Conservation (phyloP, 148 eudicot genomes). For the Vaccinium vitisidaea region DNA sequence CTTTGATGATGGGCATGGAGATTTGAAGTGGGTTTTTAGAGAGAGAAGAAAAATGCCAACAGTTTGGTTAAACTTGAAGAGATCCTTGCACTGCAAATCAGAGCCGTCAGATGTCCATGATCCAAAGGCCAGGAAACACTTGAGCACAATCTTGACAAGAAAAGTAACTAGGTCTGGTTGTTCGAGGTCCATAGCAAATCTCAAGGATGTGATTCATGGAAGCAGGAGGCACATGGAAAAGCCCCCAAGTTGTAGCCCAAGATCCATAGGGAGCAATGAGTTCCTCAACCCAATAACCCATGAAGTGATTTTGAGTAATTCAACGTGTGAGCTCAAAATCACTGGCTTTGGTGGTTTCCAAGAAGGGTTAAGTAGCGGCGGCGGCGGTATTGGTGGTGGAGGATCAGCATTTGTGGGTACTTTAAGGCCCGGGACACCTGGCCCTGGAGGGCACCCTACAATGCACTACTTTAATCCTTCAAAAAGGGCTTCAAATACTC, state of each 20-base stretch:
- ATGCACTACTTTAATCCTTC: slow-evolving; percentile 65
- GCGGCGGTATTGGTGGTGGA: slow-evolving; percentile 26
- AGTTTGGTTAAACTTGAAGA: slow-evolving; percentile 88
- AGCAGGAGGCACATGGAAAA: slow-evolving; percentile 83
- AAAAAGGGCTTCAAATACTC: slow-evolving; percentile 19
- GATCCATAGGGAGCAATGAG: slow-evolving; percentile 94
- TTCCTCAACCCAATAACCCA: slow-evolving; percentile 92
- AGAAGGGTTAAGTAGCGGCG: slow-evolving; percentile 27
- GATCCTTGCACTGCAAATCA: slow-evolving; percentile 82
- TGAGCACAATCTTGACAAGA: slow-evolving; percentile 56
- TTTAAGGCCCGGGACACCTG: slow-evolving; percentile 90
- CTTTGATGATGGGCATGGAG: slow-evolving; percentile 7
- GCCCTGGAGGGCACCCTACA: slow-evolving; percentile 78
- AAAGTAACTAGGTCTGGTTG: slow-evolving; percentile 80
- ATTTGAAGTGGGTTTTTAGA: not conserved
- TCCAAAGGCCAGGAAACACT: slow-evolving; percentile 53
- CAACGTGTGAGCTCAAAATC: slow-evolving; percentile 85
- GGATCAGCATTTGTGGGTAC: slow-evolving; percentile 69
- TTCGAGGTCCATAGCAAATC: slow-evolving; percentile 92
- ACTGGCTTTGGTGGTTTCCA: slow-evolving; percentile 55
- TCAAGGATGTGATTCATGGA: slow-evolving; percentile 91
- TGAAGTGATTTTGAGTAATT: slow-evolving; percentile 78
- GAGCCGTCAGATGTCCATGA: slow-evolving; percentile 84
- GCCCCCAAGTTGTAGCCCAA: slow-evolving; percentile 82
- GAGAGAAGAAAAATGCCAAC: slow-evolving; percentile 47